Base-by-base conservation (phyloP, 2,329 filamentous ascomycete genomes). In the Penicillium sp. region DNA sequence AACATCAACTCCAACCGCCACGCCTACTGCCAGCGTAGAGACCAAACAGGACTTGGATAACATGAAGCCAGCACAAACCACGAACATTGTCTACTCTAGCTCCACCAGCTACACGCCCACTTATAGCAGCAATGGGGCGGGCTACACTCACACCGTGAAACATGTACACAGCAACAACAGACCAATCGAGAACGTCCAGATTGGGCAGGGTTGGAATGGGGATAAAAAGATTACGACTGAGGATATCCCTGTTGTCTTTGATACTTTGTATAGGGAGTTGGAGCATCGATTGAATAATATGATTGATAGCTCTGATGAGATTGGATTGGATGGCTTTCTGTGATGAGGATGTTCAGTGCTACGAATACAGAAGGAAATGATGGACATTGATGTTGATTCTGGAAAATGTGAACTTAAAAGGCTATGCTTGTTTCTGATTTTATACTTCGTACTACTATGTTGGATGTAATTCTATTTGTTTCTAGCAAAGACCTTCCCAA, bases 271-370 rank as follows among this genome's bases (percentile, higher is more conserved):
- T 17, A 44, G 48, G 15, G 35, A 51, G 7, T 13, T 73, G 29
- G 57, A 58, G 49, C 23, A 60, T 49, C 58, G 60, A 23, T 54
- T 72, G 31, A 61, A 56, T 0, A 51, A 70, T 36, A 39, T 57
- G 17, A 15, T 69, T 21, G 58, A 72, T 56, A 68, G 67, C 35
- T 68, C 66, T n/a, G 71, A 73, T 58, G 70, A 73, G 56, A 15
- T 69, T 49, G 63, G 62, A 3, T 44, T 72, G 42, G 38, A 49
- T 25, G 17, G 23, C 15, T 39, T 49, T 13, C 27, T 48, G 9
- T 13, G 21, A 19, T 33, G 27, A 27, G 13, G 15, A 17, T 29
- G 6, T 31, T 15, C 2, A 15, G 17, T 29, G 21, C 13, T 41
- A 25, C 29, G 12, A 50, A 23, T 10, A 17, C 6, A 13, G 29